Evolutionary conservation across 805 yeast species (phyloP).

Genomic region (Gaillardinia entomophila): DNA sequence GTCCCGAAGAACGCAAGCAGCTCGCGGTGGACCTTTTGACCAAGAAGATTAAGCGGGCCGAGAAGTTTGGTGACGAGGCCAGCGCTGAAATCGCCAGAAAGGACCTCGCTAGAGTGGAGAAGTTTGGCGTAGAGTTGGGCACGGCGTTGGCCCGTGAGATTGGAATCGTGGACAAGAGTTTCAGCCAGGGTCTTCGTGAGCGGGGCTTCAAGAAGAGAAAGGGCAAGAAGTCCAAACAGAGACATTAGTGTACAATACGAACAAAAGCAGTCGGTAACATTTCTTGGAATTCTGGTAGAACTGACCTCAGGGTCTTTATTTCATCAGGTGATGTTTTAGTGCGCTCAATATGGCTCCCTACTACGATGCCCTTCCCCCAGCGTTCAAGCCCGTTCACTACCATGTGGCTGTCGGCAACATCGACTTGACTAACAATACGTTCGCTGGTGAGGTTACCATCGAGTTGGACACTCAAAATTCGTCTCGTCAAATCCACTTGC

Average conservation of each 20-base stretch:
- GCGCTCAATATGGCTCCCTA: slow-evolving; percentile 18
- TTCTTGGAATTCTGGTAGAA: too few relatives aligned
- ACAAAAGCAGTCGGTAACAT: too few relatives aligned
- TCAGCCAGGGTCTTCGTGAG: slow-evolving; percentile 15
- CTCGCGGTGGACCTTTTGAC: slow-evolving; percentile 62
- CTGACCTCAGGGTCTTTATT: neutral
- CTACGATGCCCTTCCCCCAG: slow-evolving; percentile 51
- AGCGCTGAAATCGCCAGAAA: slow-evolving; percentile 50
- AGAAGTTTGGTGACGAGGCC: slow-evolving; percentile 71
- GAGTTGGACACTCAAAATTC: slow-evolving; percentile 37
- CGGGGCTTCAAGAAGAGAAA: slow-evolving; percentile 6
- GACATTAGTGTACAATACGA: too few relatives aligned
- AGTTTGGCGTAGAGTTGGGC: slow-evolving; percentile 75
- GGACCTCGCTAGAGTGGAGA: slow-evolving; percentile 66
- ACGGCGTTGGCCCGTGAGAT: slow-evolving; percentile 64
- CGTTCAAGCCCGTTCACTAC: slow-evolving; percentile 72
- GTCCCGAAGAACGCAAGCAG: slow-evolving; percentile 67
- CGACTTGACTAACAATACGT: slow-evolving; percentile 40
- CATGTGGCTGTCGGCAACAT: slow-evolving; percentile 59
- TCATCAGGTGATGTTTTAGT: neutral
- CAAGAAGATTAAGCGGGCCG: slow-evolving; percentile 65
- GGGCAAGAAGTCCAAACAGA: too few relatives aligned
- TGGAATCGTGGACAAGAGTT: slow-evolving; percentile 43
- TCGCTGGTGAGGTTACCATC: slow-evolving; percentile 43
- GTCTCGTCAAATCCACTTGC: slow-evolving; percentile 42